Evolutionary conservation across 345 rosid species (phyloP).

Genomic region (Triadica sebifera): DNA sequence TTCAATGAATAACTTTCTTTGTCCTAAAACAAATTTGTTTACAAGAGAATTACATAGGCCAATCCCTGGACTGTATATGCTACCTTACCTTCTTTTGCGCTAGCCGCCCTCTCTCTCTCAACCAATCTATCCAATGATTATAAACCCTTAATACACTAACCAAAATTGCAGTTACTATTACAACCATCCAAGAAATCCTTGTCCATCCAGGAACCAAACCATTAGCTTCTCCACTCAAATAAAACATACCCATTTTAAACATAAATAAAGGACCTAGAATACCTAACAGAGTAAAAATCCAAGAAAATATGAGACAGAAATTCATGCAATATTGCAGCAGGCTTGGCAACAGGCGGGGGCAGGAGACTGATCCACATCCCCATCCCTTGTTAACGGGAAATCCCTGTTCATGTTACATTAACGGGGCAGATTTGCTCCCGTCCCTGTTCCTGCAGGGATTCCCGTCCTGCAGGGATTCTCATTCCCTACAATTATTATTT

Average conservation of each 20-base stretch:
- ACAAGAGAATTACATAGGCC: neutral
- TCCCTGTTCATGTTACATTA: too few species aligned
- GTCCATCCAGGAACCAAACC: constrained; percentile 66
- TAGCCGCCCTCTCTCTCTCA: constrained; percentile 30
- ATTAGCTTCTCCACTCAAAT: constrained; percentile 38
- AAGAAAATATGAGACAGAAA: constrained; percentile 52
- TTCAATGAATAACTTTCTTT: neutral
- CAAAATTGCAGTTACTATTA: constrained; percentile 51
- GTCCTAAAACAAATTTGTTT: neutral
- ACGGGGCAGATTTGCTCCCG: too few species aligned
- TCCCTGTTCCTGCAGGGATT: too few species aligned
- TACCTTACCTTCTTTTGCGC: constrained; percentile 31
- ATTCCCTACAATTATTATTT: too few species aligned
- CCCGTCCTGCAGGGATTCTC: too few species aligned
- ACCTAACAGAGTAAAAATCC: constrained; percentile 51
- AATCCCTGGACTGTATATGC: neutral
- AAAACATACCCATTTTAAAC: constrained; percentile 50
- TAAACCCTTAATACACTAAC: constrained; percentile 64
- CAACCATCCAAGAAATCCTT: constrained; percentile 80
- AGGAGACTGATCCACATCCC: too few species aligned
- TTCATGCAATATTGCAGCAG: constrained; percentile 19
- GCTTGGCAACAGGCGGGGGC: too few species aligned
- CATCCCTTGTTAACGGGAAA: too few species aligned
- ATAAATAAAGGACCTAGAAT: constrained; percentile 56
- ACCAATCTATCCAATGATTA: constrained; percentile 59